Base-by-base conservation (phyloP, 345 rosid genomes). In the Psidium guajava region DNA sequence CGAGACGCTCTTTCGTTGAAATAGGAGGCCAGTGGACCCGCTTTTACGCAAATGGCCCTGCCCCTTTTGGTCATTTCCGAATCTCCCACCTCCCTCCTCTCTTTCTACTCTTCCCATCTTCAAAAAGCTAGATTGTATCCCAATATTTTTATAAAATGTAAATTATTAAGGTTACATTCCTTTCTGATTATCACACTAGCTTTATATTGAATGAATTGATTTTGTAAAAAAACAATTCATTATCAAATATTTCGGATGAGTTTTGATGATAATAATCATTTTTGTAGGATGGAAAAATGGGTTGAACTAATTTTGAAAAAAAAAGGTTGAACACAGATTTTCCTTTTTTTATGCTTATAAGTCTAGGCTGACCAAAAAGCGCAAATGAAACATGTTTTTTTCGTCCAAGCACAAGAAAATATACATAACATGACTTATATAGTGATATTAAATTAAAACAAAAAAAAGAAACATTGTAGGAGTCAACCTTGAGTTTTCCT, bases 1-100 rank as follows among this genome's bases (percentile, higher is more conserved):
- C 94, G 87, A 96, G 94, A 94, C 87, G 86, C 91, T 61, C 88
- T 89, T 90, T 69, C 90, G 86, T 92, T 93, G 93, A 93, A 93
- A 87, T 88, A 86, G 86, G 87, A 90, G 91, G 86, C 83, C 6
- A 25, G 84, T 54, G 5, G 25, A 1, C 11, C 15, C 13, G 11
- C 52, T 85, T 87, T 92, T 88, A 87, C 95, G 49, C 27, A 55
- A 85, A n/a, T 91, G 44, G 69, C 64, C 86, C 5, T 2, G 8
- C 24, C 8, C 11, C 75, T 82, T 44, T 51, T 77, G 16, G 1
- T 47, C 11, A 15, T 24, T 2, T 50, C 11, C 3, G 11, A 50
- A 11, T 50, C 52, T 50, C 52, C 10, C 36, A 2, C 36, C 36
- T 36, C 36, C 36, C 36, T 36, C 36, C 50, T 8, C 52, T 50